phyloP scores from a whole-genome alignment of 2,329 filamentous ascomycete species.

The Fusarium sp. region DNA sequence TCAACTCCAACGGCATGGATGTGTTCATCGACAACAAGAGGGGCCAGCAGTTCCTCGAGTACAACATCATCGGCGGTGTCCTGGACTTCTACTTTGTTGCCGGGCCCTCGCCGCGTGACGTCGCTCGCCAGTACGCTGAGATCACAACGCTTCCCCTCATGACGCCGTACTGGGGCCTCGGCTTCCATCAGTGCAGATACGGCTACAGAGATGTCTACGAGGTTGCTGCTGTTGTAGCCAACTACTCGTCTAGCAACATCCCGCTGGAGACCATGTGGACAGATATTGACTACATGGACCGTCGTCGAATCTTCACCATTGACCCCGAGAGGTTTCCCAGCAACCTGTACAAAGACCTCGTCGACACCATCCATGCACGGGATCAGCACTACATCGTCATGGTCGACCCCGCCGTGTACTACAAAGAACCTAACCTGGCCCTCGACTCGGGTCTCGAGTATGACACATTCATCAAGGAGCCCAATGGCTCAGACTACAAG shows the following conservation, averaged over 20 bases:
- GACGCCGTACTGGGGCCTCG: conserved; percentile 72
- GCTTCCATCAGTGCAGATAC: conserved; percentile 70
- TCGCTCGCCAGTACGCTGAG: conserved; percentile 67
- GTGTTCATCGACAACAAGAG: conserved; percentile 72
- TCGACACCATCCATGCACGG: conserved; percentile 70
- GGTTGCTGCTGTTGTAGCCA: conserved; percentile 72
- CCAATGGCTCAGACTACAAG: conserved; percentile 63
- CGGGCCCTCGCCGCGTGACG: conserved; percentile 66
- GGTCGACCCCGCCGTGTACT: conserved; percentile 75
- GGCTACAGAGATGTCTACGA: conserved; percentile 71
- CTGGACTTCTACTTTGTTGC: conserved; percentile 76
- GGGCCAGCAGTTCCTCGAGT: conserved; percentile 75
- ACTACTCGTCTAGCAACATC: conserved; percentile 71
- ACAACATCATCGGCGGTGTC: conserved; percentile 80
- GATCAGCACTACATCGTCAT: conserved; percentile 79
- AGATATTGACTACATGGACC: conserved; percentile 52
- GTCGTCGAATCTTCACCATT: conserved; percentile 61
- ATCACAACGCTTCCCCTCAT: conserved; percentile 66
- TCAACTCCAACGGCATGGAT: conserved; percentile 81
- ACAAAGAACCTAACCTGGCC: conserved; percentile 53
- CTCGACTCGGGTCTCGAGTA: conserved; percentile 51
- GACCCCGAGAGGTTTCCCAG: conserved; percentile 72
- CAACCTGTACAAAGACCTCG: conserved; percentile 69
- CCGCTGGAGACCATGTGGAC: conserved; percentile 67
- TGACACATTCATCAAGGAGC: conserved; percentile 58